Evolutionary conservation across 2,329 filamentous ascomycete genomes (phyloP).

Genomic region (Penicillium sp.): DNA sequence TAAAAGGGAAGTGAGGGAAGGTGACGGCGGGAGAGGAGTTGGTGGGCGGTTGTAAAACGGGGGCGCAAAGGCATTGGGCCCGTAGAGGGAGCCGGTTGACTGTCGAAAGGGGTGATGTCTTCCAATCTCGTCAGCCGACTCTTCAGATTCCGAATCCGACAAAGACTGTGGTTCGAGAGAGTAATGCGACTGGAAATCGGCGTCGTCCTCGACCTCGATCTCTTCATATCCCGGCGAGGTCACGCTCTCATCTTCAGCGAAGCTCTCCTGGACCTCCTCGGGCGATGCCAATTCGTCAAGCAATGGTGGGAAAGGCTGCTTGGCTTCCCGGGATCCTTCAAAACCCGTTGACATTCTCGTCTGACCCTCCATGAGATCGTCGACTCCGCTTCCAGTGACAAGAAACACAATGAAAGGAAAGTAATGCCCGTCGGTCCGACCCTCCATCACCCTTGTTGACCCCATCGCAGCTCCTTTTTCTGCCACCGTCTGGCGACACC

Average conservation of each 20-base stretch:
- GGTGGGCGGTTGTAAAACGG: slow-evolving; percentile 98
- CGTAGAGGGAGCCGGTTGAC: slow-evolving; percentile 37
- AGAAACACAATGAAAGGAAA: neutral
- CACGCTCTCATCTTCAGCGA: slow-evolving; percentile 23
- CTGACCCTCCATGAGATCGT: slow-evolving; percentile 8
- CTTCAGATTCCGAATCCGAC: slow-evolving; percentile 33
- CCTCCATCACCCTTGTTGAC: neutral
- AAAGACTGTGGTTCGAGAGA: slow-evolving; percentile 35
- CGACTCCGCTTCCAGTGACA: neutral
- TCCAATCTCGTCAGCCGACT: slow-evolving; percentile 25
- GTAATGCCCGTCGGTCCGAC: no score
- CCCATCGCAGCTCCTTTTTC: neutral
- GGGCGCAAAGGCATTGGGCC: slow-evolving; percentile 56
- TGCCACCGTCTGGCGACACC: neutral
- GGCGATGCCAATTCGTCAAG: slow-evolving; percentile 22
- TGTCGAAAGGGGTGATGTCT: slow-evolving; percentile 37
- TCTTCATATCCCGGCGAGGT: slow-evolving; percentile 26
- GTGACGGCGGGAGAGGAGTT: slow-evolving; percentile 85
- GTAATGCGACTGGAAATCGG: slow-evolving; percentile 44
- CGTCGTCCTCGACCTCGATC: slow-evolving; percentile 34
- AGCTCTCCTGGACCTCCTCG: slow-evolving; percentile 18
- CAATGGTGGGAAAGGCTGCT: slow-evolving; percentile 31
- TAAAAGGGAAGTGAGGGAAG: slow-evolving; percentile 84
- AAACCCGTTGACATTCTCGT: neutral
- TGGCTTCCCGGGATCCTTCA: slow-evolving; percentile 23